phyloP scores from a whole-genome alignment of 192 early-diverging fungal species.

The Backusella tuberculispora region DNA sequence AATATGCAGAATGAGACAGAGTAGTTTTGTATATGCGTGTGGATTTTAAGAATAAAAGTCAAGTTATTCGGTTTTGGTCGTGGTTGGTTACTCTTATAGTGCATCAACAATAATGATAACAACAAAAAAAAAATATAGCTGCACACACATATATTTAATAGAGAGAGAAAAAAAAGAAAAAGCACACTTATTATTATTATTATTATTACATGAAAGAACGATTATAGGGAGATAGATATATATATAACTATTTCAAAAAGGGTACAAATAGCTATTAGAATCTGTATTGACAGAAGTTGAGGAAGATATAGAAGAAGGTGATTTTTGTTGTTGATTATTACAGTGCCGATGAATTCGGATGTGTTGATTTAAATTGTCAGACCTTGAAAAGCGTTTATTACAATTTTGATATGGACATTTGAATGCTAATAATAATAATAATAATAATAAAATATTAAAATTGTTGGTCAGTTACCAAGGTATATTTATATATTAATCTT shows the following conservation, averaged over 20 bases:
- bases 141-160: too few species aligned
- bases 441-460: not conserved
- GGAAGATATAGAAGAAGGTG: not conserved
- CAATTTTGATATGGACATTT: constrained; percentile 54
- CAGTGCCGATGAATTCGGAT: constrained; percentile 60
- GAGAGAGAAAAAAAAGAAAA: not conserved
- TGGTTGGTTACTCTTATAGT: not conserved
- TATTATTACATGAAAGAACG: not conserved
- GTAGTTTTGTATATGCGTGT: not conserved
- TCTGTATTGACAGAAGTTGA: not conserved
- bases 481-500: too few species aligned
- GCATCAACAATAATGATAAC: not conserved
- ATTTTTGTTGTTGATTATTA: constrained; percentile 9
- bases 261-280: not conserved
- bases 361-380: constrained; percentile 61
- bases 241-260: not conserved
- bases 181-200: not conserved
- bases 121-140: too few species aligned
- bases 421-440: constrained; percentile 42
- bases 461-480: not conserved
- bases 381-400: constrained; percentile 58
- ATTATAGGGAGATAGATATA: not conserved
- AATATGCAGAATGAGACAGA: constrained; percentile 9
- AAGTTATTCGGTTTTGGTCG: not conserved
- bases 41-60: not conserved